Evolutionary conservation across 1,139 yeast genomes (phyloP).

Genomic region (Blastobotrys persicus): DNA sequence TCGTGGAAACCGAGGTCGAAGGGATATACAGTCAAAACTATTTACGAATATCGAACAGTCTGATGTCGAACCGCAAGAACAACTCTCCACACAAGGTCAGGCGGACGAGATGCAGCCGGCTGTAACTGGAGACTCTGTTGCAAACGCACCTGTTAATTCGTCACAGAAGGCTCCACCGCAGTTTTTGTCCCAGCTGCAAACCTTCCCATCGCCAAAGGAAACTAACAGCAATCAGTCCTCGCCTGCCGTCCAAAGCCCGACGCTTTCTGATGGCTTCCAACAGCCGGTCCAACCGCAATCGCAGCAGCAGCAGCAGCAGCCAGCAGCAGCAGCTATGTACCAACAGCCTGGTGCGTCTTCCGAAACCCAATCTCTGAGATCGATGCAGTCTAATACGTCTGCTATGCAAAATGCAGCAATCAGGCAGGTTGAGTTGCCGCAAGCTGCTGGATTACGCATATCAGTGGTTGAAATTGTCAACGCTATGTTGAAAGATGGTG

Average conservation of each 20-base stretch:
- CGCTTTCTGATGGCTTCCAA: constrained; percentile 14
- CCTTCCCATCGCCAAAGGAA: constrained; percentile 16
- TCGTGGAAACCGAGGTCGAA: constrained; percentile 39
- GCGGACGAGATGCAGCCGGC: constrained; percentile 14
- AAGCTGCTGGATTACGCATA: constrained; percentile 62
- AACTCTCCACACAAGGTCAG: not conserved
- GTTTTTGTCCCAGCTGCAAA: constrained; percentile 26
- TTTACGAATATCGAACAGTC: constrained; percentile 50
- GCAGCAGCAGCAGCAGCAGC: not conserved
- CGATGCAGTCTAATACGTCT: constrained; percentile 22
- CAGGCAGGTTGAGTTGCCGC: constrained; percentile 54
- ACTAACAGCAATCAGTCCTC: constrained; percentile 1
- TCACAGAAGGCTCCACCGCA: constrained; percentile 16
- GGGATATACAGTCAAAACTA: constrained; percentile 52
- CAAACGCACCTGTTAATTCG: constrained; percentile 2
- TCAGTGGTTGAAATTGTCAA: constrained; percentile 80
- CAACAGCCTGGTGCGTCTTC: constrained; percentile 5
- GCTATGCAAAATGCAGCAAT: constrained; percentile 27
- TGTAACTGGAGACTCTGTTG: constrained; percentile 5
- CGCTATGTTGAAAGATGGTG: constrained; percentile 69
- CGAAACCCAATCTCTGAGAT: constrained; percentile 26
- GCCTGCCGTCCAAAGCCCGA: constrained; percentile 5
- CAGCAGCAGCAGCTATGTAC: constrained; percentile 5
- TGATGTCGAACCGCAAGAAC: constrained; percentile 22
- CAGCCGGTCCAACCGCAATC: constrained; percentile 2